Base-by-base conservation (phyloP, 2,329 filamentous ascomycete species). In the Grosmannia serpens region DNA sequence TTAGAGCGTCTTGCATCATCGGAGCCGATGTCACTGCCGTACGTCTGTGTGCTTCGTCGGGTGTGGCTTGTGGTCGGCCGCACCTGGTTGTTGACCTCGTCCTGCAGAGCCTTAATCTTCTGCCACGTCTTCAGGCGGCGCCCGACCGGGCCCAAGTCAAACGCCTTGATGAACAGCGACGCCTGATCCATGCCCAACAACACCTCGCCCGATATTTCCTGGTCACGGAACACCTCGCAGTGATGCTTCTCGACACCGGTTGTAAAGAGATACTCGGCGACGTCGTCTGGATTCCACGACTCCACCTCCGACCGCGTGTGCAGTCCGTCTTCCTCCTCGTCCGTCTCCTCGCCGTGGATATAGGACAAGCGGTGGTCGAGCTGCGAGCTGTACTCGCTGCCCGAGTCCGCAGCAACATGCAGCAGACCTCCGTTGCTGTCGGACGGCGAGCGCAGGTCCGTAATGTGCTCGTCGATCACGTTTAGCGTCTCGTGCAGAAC, bases 391-490 rank as follows among this genome's bases (percentile, higher is more conserved):
- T 96, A 96, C 69, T 95, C 89, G 73, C 90, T 96, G 55, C 86
- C 88, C 2, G 91, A 95, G 70, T 95, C 89, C 62, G 84, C 89
- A 50, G 78, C 73, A 56, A 74, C 72, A 58, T 78, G 67, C 63
- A 81, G 75, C 64, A 81, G 75, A 38, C 69, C 71, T 29, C 82
- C 80, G 61, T 75, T 79, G 61, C 72, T 76, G 6, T 77, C 74
- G 5, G 61, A 51, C 8, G 80, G 74, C 22, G 79, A 80, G 61
- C 81, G 76, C 63, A 97, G 82, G 69, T 96, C 88, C 49, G 90
- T 96, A 65, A 97, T 96, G 69, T 96, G 92, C 72, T 97, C 92
- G 70, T 97, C 87, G 66, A 97, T 97, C 60, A 97, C 92, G 67
- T 91, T 96, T 56, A 97, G 75, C 0, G 92, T 96, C 70, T 97